A percentile compares a stretch with the other conserved stretches of the same genome.
These are phyloP conservation scores for Candida krabiensis DNA, from an alignment of 805 yeast genomes.

Conservation along the genomic window DNA sequence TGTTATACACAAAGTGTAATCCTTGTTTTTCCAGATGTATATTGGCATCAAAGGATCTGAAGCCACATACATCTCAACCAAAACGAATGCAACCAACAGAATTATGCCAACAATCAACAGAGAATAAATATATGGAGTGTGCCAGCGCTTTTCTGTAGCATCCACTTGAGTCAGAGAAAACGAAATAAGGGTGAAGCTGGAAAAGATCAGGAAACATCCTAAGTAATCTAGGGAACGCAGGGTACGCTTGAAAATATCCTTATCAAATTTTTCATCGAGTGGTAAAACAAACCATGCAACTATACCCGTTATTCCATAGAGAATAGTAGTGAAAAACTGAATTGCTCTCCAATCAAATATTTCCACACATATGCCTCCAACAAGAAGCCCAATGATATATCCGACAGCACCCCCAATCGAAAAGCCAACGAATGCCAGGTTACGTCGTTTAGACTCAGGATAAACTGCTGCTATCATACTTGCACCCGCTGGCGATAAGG, in stretches of 20 bases:
- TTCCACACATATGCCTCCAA: constrained; percentile 40
- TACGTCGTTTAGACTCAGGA: constrained; percentile 32
- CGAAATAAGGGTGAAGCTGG: constrained; percentile 36
- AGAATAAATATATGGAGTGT: constrained; percentile 42
- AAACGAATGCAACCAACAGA: constrained; percentile 27
- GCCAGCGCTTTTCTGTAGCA: constrained; percentile 38
- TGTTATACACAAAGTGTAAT: constrained; percentile 37
- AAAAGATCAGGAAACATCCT: constrained; percentile 36
- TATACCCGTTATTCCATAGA: constrained; percentile 28
- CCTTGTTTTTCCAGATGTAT: constrained; percentile 34
- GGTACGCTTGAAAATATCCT: constrained; percentile 11
- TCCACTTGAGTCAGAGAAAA: constrained; percentile 42
- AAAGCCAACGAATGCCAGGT: constrained; percentile 36
- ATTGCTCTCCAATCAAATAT: constrained; percentile 37
- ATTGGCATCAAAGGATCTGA: constrained; percentile 41
- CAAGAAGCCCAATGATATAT: constrained; percentile 35
- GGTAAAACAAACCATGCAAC: constrained; percentile 33
- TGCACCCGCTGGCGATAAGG: constrained; percentile 42
- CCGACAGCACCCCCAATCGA: constrained; percentile 46
- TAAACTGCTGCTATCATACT: constrained; percentile 40
- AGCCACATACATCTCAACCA: constrained; percentile 38
- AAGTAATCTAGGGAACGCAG: constrained; percentile 34
- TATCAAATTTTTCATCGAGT: constrained; percentile 25
- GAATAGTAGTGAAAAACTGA: constrained; percentile 38
- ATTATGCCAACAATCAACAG: constrained; percentile 35